Conservation (phyloP, 1,284 basidiomycete genomes). For the Ganoderma lucidum region DNA sequence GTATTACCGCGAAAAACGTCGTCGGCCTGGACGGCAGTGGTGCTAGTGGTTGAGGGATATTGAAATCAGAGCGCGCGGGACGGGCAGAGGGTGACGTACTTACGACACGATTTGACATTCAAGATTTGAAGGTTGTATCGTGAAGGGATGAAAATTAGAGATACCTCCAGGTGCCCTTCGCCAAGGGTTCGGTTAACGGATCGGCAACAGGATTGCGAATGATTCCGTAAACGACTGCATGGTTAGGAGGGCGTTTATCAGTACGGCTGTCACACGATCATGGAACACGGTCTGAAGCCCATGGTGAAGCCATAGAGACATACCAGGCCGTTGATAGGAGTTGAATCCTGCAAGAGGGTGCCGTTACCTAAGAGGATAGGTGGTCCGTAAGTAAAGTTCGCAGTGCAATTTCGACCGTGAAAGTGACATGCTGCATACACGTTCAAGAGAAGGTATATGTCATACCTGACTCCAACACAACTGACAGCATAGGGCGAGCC, state of each 20-base stretch:
- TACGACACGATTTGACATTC: background rate
- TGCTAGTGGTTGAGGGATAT: background rate
- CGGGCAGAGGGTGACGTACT: background rate
- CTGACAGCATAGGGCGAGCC: background rate
- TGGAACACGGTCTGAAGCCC: background rate
- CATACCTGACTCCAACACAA: background rate
- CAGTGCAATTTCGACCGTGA: background rate
- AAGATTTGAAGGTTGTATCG: background rate
- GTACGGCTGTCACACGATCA: background rate
- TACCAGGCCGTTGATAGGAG: background rate
- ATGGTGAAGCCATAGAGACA: background rate
- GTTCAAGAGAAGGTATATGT: background rate
- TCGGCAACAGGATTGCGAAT: conserved; percentile 1
- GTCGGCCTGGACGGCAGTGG: conserved; percentile 1
- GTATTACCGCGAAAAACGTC: background rate
- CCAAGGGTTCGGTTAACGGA: background rate
- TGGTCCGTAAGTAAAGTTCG: background rate
- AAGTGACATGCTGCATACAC: background rate
- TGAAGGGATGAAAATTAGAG: background rate
- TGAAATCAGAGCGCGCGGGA: background rate
- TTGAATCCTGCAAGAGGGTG: background rate
- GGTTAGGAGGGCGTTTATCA: conserved; percentile 2
- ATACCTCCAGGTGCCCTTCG: background rate
- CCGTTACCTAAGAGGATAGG: background rate
- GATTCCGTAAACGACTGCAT: conserved; percentile 9